A percentile compares a stretch with the other conserved stretches of the same genome.
These are phyloP conservation scores for Neurospora discreta DNA, from an alignment of 495 filamentous ascomycete species.

Conservation along the genomic window DNA sequence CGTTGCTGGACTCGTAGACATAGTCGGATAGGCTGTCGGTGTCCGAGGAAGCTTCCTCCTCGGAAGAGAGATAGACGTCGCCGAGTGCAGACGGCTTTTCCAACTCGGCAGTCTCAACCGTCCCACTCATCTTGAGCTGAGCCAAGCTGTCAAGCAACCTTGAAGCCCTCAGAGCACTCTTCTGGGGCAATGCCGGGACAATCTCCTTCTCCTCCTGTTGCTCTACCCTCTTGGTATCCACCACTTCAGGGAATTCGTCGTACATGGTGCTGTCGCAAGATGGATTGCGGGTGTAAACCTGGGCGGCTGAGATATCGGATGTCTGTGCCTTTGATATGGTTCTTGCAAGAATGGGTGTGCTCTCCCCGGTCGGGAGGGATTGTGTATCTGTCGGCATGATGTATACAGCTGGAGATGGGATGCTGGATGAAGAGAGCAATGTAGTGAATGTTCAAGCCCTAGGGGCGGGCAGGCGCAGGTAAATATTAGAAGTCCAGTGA, in stretches of 20 bases:
- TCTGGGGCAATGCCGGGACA: conserved; percentile 21
- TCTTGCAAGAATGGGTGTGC: background rate
- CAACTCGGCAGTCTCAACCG: conserved; percentile 21
- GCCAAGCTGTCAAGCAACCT: conserved; percentile 26
- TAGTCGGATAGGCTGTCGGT: conserved; percentile 41
- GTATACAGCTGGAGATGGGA: background rate
- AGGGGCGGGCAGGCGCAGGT: background rate
- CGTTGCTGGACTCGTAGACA: conserved; percentile 33
- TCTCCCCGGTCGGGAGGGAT: background rate
- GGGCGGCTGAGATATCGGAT: background rate
- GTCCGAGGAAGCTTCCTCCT: conserved; percentile 40
- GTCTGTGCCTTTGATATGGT: background rate
- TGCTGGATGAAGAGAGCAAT: background rate
- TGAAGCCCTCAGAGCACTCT: conserved; percentile 33
- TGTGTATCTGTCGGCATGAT: background rate
- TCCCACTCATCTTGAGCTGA: conserved; percentile 24
- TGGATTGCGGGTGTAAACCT: conserved; percentile 1
- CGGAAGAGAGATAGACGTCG: conserved; percentile 39
- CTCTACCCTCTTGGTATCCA: conserved; percentile 3
- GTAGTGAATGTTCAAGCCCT: background rate
- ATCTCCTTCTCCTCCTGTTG: background rate
- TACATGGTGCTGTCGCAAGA: conserved; percentile 15
- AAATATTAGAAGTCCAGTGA: background rate
- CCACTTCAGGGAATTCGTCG: conserved; percentile 18
- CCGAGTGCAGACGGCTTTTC: conserved; percentile 25